Evolutionary conservation across 2,329 filamentous ascomycete species (phyloP), one percentile per base, ranked within the genome.

Genomic region (Hypoxylon sp.): DNA sequence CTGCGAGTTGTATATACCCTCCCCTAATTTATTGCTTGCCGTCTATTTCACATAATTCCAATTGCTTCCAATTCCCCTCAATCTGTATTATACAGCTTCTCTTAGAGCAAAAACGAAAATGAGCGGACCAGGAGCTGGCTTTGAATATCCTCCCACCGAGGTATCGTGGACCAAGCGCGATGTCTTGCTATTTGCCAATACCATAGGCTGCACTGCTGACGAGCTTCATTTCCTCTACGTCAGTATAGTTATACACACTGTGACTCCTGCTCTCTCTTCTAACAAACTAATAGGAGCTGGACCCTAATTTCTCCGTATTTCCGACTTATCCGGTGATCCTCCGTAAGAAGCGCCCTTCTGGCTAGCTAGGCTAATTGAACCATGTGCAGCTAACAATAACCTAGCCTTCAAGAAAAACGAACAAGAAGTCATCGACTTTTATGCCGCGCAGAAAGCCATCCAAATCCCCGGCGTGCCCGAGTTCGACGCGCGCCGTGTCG

Each of bases 201-300:
- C 91, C 82, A 95, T 98, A 79, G 94, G 94, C 63, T 90, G 87
- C 78, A 95, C 89, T 11, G 86, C 87, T n/a, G 90, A 97, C 74
- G 94, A 98, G 85, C 88, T 97, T 77, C 94, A 97, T 79, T 97
- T 95, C 79, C 90, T 97, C 82, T 98, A 94, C 76, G 94, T 96
- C 26, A 35, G 58, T 67, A 55, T 35, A n/a, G 5, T 17, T 17
- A n/a, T 33, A 31, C 29, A 6, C 46, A 35, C 62, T 46, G 63
- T 44, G 65, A 10, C 26, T 53, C 31, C 22, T 26, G 22, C 1
- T n/a, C 10, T n/a, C 39, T 14, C 22, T 48, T 54, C 58, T 37
- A 66, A 67, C 66, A 5, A 65, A n/a, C 54, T 33, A 53, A 0
- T 72, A 95, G 93, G 94, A 98, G 82, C 88, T 97, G 57, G 91